These are phyloP conservation scores for Tulasnella sp. DNA, from an alignment of 768 basidiomycete genomes.

Conservation along the genomic window DNA sequence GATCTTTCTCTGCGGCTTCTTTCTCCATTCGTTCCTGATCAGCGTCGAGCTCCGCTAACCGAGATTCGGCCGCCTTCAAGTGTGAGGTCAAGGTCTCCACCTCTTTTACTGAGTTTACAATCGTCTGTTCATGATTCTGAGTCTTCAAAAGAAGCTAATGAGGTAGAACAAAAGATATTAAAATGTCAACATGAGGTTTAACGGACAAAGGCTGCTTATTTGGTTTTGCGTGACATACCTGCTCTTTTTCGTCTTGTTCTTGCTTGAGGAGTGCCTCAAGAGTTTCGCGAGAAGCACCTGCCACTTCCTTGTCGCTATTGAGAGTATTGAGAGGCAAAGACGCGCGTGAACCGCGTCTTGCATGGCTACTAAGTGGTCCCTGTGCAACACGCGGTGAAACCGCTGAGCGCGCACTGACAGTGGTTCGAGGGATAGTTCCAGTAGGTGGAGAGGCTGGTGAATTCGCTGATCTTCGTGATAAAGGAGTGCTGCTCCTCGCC, in stretches of 20 bases:
- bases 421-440: no score
- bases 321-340: background rate
- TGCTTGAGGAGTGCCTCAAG: constrained; percentile 52
- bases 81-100: constrained; percentile 52
- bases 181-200: background rate
- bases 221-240: constrained; percentile 34
- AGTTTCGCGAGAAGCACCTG: constrained; percentile 27
- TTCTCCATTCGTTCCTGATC: constrained; percentile 73
- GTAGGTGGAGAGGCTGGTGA: no score
- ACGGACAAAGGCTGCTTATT: background rate
- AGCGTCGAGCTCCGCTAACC: constrained; percentile 63
- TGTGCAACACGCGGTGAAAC: constrained; percentile 44
- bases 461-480: no score
- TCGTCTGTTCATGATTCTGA: constrained; percentile 65
- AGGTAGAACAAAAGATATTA: constrained; percentile 5
- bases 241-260: constrained; percentile 72
- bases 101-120: constrained; percentile 46
- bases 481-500: no score
- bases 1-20: constrained; percentile 68
- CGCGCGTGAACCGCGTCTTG: constrained; percentile 7
- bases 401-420: constrained; percentile 56
- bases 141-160: constrained; percentile 60
- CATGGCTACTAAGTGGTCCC: constrained; percentile 8
- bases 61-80: constrained; percentile 53
- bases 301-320: background rate